These are phyloP conservation scores for Lentinula edodes DNA, from an alignment of 768 basidiomycete genomes.

Conservation along the genomic window DNA sequence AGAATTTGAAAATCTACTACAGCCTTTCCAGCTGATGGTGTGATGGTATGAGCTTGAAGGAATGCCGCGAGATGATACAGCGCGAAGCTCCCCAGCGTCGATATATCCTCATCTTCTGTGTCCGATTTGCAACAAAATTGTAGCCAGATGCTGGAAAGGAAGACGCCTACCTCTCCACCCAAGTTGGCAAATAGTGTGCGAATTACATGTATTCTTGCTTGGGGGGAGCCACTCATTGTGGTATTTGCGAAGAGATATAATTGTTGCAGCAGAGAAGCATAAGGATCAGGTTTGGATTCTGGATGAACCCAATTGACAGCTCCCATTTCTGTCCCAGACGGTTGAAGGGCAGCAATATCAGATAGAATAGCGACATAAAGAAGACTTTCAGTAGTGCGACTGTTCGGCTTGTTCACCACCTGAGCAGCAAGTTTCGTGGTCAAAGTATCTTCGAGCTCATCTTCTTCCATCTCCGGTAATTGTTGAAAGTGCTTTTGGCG, in stretches of 20 bases:
- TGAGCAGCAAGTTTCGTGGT: neutral
- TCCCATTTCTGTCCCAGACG: constrained; percentile 24
- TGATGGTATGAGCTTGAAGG: constrained; percentile 64
- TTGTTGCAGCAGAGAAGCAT: constrained; percentile 53
- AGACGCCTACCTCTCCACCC: constrained; percentile 65
- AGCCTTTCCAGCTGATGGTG: constrained; percentile 48
- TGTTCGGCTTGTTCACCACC: constrained; percentile 45
- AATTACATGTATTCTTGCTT: neutral
- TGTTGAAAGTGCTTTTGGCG: neutral
- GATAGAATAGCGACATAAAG: constrained; percentile 56
- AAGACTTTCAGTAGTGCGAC: constrained; percentile 46
- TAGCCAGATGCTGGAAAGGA: constrained; percentile 73
- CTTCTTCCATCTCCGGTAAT: neutral
- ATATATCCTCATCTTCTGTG: constrained; percentile 16
- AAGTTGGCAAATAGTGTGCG: constrained; percentile 57
- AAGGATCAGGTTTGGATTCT: constrained; percentile 29
- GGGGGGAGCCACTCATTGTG: neutral
- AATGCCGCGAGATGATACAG: constrained; percentile 78
- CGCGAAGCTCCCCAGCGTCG: constrained; percentile 28
- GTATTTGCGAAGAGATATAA: constrained; percentile 63
- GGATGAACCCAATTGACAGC: constrained; percentile 4
- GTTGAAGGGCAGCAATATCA: constrained; percentile 41
- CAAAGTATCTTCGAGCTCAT: neutral
- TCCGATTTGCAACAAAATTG: constrained; percentile 8
- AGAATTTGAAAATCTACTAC: constrained; percentile 78